These are phyloP conservation scores for Debaryomyces udenii DNA, from an alignment of 1,139 yeast genomes.

Conservation along the genomic window DNA sequence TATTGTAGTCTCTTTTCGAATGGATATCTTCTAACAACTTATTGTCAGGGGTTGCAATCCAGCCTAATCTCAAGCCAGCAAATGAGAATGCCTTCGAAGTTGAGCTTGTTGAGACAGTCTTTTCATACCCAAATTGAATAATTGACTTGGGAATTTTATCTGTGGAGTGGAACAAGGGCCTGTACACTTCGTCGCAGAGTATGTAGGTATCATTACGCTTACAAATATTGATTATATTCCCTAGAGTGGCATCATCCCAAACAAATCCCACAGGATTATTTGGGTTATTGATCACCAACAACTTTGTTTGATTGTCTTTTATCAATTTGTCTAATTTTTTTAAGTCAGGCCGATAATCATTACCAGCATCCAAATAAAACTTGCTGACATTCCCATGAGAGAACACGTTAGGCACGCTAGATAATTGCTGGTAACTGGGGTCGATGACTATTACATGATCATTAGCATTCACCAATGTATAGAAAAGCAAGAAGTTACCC, in stretches of 20 bases:
- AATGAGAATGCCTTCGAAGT: constrained; percentile 58
- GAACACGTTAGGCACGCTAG: constrained; percentile 53
- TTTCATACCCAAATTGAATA: constrained; percentile 44
- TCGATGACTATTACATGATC: constrained; percentile 55
- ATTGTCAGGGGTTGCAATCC: constrained; percentile 47
- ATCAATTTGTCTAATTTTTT: constrained; percentile 31
- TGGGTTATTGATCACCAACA: constrained; percentile 55
- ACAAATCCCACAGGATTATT: constrained; percentile 59
- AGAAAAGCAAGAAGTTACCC: constrained; percentile 53
- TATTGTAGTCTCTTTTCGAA: constrained; percentile 54
- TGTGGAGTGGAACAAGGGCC: constrained; percentile 53
- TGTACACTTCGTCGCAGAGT: constrained; percentile 58
- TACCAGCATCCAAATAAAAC: constrained; percentile 34
- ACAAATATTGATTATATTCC: constrained; percentile 44
- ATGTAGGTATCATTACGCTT: constrained; percentile 35
- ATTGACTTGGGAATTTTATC: constrained; percentile 40
- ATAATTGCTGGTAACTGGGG: constrained; percentile 57
- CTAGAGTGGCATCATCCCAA: constrained; percentile 37
- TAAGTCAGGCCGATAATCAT: constrained; percentile 42
- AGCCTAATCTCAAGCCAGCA: constrained; percentile 60
- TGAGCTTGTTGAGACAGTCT: constrained; percentile 53
- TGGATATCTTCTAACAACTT: constrained; percentile 34
- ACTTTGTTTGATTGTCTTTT: constrained; percentile 38
- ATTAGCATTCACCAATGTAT: constrained; percentile 47
- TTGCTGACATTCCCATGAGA: constrained; percentile 44